These are phyloP conservation scores for Amaranthus cruentus DNA, from an alignment of 148 eudicot species.

Conservation along the genomic window DNA sequence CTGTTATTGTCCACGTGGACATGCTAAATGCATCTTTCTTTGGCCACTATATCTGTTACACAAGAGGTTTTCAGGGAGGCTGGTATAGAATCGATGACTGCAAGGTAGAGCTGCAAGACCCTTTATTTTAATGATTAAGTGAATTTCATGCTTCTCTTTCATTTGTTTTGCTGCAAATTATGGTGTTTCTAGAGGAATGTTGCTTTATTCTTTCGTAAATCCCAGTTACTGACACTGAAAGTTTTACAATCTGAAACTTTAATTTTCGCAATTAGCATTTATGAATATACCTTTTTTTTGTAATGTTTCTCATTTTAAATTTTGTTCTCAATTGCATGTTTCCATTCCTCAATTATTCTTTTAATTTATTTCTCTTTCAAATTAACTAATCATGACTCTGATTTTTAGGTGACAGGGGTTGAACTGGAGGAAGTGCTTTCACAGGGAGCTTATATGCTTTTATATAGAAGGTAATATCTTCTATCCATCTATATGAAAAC, in stretches of 20 bases:
- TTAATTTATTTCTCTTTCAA: not conserved
- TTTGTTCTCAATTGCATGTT: conserved; percentile 1
- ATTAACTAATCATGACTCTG: conserved; percentile 1
- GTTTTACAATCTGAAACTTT: not conserved
- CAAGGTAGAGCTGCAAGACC: conserved; percentile 44
- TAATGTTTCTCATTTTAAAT: not conserved
- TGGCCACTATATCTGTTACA: conserved; percentile 87
- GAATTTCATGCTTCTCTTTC: not conserved
- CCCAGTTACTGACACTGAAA: not conserved
- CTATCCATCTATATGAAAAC: not conserved
- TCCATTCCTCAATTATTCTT: not conserved
- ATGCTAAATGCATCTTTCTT: conserved; percentile 94
- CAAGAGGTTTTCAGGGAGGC: conserved; percentile 68
- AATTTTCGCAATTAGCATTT: not conserved
- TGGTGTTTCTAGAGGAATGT: not conserved
- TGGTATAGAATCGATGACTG: conserved; percentile 94
- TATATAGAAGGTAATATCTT: conserved; percentile 68
- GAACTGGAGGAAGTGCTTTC: conserved; percentile 91
- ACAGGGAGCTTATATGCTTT: conserved; percentile 97
- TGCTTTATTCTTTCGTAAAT: not conserved
- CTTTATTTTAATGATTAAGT: not conserved
- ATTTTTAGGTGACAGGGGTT: conserved; percentile 58
- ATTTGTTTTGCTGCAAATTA: not conserved
- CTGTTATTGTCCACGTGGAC: conserved; percentile 89
- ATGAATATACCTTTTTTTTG: not conserved